Evolutionary conservation across 2,329 filamentous ascomycete species (phyloP).

Genomic region (Ascochyta pisi): DNA sequence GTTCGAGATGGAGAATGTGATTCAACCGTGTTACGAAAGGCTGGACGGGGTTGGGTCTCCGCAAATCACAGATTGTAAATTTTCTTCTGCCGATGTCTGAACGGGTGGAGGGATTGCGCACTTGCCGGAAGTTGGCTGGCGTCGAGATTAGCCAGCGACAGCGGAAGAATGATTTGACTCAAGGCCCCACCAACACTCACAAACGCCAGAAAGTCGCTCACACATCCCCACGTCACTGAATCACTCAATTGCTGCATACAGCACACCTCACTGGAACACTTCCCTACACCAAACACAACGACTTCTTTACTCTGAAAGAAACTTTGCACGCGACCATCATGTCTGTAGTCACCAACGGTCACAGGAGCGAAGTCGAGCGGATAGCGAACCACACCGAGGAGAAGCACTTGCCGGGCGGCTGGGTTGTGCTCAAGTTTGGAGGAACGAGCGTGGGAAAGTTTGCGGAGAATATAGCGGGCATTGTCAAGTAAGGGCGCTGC

Average conservation of each 20-base stretch:
- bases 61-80: constrained; percentile 12
- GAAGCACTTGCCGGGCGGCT: constrained; percentile 62
- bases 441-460: constrained; percentile 97
- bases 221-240: constrained; percentile 10
- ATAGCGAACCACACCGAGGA: constrained; percentile 52
- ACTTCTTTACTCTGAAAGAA: neutral
- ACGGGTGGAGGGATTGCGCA: constrained; percentile 3
- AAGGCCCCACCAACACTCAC: constrained; percentile 17
- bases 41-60: neutral
- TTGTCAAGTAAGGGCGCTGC: constrained; percentile 59
- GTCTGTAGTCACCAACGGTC: constrained; percentile 40
- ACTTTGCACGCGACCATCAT: constrained; percentile 23
- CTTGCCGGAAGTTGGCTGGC: constrained; percentile 13
- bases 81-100: constrained; percentile 13
- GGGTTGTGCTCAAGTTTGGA: constrained; percentile 95
- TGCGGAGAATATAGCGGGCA: constrained; percentile 67
- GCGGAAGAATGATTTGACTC: constrained; percentile 15
- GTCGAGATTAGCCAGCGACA: constrained; percentile 17
- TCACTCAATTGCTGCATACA: constrained; percentile 9
- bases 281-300: neutral
- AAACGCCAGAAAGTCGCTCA: constrained; percentile 8
- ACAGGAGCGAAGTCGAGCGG: constrained; percentile 45
- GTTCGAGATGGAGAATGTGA: neutral
- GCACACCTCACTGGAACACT: neutral
- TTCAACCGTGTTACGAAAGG: constrained; percentile 3